phyloP scores from a whole-genome alignment of 2,329 filamentous ascomycete species.

The Ilyonectria robusta region DNA sequence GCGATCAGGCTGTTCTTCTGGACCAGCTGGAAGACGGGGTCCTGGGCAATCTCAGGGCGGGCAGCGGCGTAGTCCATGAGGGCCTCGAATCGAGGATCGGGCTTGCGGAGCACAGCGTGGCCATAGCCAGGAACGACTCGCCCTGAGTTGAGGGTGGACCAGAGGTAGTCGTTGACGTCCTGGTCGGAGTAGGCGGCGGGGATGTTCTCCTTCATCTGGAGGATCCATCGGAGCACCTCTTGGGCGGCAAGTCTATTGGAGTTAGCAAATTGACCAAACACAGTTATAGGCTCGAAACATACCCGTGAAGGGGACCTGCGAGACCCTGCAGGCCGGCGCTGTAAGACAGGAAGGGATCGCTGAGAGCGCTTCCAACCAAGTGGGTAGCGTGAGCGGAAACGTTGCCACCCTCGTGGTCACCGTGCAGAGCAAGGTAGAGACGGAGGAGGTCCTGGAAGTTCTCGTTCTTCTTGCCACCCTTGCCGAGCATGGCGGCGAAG shows the following conservation, averaged over 20 bases:
- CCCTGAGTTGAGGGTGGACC: constrained; percentile 92
- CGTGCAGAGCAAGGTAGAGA: constrained; percentile 95
- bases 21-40: constrained; percentile 95
- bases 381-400: constrained; percentile 97
- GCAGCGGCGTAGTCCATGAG: constrained; percentile 94
- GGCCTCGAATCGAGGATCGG: constrained; percentile 95
- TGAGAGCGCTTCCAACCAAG: constrained; percentile 93
- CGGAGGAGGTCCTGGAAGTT: constrained; percentile 96
- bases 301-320: constrained; percentile 81
- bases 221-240: constrained; percentile 96
- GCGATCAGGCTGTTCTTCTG: constrained; percentile 94
- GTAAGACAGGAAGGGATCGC: constrained; percentile 96
- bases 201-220: constrained; percentile 94
- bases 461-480: constrained; percentile 88
- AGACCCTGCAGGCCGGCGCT: constrained; percentile 95
- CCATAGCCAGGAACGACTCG: constrained; percentile 96
- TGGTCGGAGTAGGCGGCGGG: constrained; percentile 82
- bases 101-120: constrained; percentile 95
- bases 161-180: constrained; percentile 91
- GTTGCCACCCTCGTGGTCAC: constrained; percentile 98
- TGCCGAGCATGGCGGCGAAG: constrained; percentile 96
- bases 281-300: constrained; percentile 44
- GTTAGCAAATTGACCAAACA: not conserved
- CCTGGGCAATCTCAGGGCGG: constrained; percentile 85
- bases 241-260: constrained; percentile 83